phyloP scores from a whole-genome alignment of 768 basidiomycete genomes.

The Tylopilus vinaceipallidus region DNA sequence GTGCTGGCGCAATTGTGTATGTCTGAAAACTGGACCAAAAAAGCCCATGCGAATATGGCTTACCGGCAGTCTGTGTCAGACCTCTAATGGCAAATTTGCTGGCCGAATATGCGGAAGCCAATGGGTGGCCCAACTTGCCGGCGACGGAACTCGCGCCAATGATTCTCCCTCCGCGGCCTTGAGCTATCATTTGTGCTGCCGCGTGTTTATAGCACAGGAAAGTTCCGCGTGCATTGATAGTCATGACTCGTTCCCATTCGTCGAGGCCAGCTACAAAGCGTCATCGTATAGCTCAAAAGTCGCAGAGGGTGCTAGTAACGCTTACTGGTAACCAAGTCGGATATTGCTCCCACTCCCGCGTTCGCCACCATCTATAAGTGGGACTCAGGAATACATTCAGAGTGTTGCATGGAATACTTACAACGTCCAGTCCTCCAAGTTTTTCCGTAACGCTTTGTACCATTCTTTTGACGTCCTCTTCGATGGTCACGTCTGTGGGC shows the following conservation, averaged over 20 bases:
- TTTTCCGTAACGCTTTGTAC: slow-evolving; percentile 29
- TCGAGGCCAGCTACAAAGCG: slow-evolving; percentile 30
- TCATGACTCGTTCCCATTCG: slow-evolving; percentile 41
- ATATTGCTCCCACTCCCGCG: slow-evolving; percentile 10
- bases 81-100: slow-evolving; percentile 44
- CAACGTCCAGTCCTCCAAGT: slow-evolving; percentile 48
- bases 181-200: slow-evolving; percentile 56
- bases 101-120: slow-evolving; percentile 27
- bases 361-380: slow-evolving; percentile 27
- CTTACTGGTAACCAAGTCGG: slow-evolving; percentile 5
- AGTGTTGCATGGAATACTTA: slow-evolving; percentile 21
- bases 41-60: not conserved
- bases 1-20: not conserved
- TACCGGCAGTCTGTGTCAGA: slow-evolving; percentile 41
- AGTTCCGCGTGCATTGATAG: slow-evolving; percentile 54
- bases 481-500: slow-evolving; percentile 40
- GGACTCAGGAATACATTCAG: not conserved
- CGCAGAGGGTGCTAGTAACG: not conserved
- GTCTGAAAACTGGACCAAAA: not conserved
- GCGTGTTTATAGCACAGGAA: slow-evolving; percentile 67
- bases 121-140: slow-evolving; percentile 6
- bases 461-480: slow-evolving; percentile 42
- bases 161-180: slow-evolving; percentile 53
- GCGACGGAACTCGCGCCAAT: slow-evolving; percentile 38
- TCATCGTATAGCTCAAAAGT: not conserved